Base-by-base conservation (phyloP, 306 rosid genomes). In the Sicyos edulis region DNA sequence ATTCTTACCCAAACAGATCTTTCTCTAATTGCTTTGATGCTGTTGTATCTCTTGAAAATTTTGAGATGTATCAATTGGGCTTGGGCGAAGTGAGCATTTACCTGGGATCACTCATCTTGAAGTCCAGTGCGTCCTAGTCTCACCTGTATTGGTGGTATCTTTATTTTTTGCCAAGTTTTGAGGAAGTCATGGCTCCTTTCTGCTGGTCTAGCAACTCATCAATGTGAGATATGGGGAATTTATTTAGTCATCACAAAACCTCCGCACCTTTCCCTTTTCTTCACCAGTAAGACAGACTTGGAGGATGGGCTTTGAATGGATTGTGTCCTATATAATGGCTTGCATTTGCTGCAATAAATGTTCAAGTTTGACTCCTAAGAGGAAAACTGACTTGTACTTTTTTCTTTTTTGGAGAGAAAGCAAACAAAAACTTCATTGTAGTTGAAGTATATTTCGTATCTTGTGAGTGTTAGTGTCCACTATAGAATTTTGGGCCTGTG, bases 201-300 rank as follows among this genome's bases (percentile, higher is more conserved):
- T 15, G 67, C 32, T 34, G 16, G 68, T 61, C 8, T 34, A 17
- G 7, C 21, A 60, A 29, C 21, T 60, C 67, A 15, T 32, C 45
- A 60, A 29, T 60, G 19, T 29, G 67, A 60, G 67, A 29, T 17
- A 55, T 10, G 32, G 21, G 67, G 8, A 60, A 29, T 60, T 32
- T 29, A 29, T 60, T 60, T n/a, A n/a, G n/a, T n/a, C 47, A 15
- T 29, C 47, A 60, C 67, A 60, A 60, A 57, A 60, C 20, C 67
- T 29, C 17, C 67, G 14, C 19, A 42, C 69, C 69, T 34, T 24
- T 59, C 50, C 69, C 49, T 62, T 62, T 62, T 34, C 24, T 62
- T 62, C 69, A 62, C 50, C 7, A 34, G 69, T 62, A 9, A n/a
- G 24, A 26, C 69, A 62, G 19, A 22, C 61, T 55, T 4, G 32